Conservation (phyloP, 495 filamentous ascomycete species). For the Letharia columbiana region DNA sequence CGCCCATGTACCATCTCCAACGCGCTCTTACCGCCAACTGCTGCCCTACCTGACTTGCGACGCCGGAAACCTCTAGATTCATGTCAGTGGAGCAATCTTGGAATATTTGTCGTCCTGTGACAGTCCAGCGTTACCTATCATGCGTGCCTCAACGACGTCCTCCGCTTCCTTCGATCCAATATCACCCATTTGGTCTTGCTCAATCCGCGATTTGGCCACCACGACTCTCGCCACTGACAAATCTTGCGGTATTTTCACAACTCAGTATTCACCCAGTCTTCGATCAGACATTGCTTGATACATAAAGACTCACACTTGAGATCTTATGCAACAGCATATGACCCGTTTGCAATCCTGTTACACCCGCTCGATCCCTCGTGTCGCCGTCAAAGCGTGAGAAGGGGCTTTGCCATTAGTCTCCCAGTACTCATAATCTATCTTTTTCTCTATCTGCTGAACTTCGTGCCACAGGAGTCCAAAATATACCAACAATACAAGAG, state of each 20-base stretch:
- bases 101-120: background rate
- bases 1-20: background rate
- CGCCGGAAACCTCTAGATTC: background rate
- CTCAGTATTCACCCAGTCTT: background rate
- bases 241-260: background rate
- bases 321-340: background rate
- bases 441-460: background rate
- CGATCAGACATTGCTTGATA: background rate
- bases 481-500: no score
- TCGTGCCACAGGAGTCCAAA: background rate
- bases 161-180: background rate
- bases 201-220: background rate
- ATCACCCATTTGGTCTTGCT: background rate
- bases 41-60: background rate
- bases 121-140: background rate
- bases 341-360: background rate
- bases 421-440: background rate
- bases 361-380: background rate
- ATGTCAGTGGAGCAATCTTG: background rate
- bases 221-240: background rate
- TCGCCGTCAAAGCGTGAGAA: background rate
- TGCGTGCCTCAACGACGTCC: background rate
- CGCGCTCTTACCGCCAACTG: background rate
- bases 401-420: background rate
- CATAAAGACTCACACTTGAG: background rate